Evolutionary conservation across 345 rosid genomes (phyloP).

Genomic region (Psidium friedrichsthalianum): DNA sequence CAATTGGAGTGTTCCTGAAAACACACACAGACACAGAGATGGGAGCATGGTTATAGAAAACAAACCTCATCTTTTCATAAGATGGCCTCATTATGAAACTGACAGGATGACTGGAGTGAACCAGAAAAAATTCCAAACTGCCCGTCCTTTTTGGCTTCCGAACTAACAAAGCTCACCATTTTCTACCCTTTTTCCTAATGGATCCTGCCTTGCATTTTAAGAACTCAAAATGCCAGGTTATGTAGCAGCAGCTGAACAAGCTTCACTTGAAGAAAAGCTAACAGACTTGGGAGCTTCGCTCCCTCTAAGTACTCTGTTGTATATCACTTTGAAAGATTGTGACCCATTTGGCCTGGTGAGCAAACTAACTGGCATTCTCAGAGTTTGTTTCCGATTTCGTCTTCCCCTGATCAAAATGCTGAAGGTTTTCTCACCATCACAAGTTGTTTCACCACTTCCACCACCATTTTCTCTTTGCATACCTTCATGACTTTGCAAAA

Average conservation of each 20-base stretch:
- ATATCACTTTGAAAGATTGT: constrained; percentile 68
- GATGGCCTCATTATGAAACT: not conserved
- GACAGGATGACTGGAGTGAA: not conserved
- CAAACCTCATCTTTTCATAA: not conserved
- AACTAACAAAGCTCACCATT: not conserved
- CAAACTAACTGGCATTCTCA: constrained; percentile 88
- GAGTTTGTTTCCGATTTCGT: constrained; percentile 75
- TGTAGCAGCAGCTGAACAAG: constrained; percentile 29
- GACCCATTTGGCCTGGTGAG: constrained; percentile 85
- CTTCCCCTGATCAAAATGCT: constrained; percentile 86
- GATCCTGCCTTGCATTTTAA: constrained; percentile 2
- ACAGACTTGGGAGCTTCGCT: constrained; percentile 57
- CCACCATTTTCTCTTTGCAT: constrained; percentile 13
- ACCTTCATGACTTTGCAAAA: constrained; percentile 13
- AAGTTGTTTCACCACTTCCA: constrained; percentile 23
- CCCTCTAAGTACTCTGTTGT: constrained; percentile 72
- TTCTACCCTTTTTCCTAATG: constrained; percentile 2
- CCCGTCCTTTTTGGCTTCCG: not conserved
- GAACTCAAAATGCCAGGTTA: constrained; percentile 5
- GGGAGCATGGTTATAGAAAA: not conserved
- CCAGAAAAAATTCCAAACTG: constrained; percentile 3
- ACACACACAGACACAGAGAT: not conserved
- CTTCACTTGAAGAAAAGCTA: constrained; percentile 18
- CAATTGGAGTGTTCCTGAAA: not conserved
- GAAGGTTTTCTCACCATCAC: constrained; percentile 66